A percentile compares a stretch with the other conserved stretches of the same genome.
Evolutionary conservation across 2,329 filamentous ascomycete genomes (phyloP).

Genomic region (Stromatinia cepivora): DNA sequence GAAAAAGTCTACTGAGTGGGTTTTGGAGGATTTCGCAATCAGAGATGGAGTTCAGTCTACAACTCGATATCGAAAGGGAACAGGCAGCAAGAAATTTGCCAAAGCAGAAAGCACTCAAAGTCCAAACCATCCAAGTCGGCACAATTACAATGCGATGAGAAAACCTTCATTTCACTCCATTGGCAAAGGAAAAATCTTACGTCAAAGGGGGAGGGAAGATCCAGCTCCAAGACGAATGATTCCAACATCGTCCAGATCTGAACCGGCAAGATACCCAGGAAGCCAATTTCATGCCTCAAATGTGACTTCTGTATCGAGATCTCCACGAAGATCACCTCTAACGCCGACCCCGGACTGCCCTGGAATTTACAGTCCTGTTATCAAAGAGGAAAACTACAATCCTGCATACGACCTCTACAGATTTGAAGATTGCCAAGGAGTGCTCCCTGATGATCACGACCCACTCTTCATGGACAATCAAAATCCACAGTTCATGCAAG

Average conservation of each 20-base stretch:
- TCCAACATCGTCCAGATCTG: background rate
- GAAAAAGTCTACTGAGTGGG: slow-evolving; percentile 75
- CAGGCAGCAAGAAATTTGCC: slow-evolving; percentile 43
- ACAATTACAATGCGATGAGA: slow-evolving; percentile 11
- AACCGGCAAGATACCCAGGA: background rate
- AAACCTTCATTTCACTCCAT: slow-evolving; percentile 7
- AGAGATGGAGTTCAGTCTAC: slow-evolving; percentile 78
- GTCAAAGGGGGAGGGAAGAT: slow-evolving; percentile 28
- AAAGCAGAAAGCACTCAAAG: slow-evolving; percentile 11
- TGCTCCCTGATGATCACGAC: slow-evolving; percentile 31
- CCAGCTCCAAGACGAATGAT: slow-evolving; percentile 21
- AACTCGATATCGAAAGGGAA: slow-evolving; percentile 69
- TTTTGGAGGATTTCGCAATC: slow-evolving; percentile 69
- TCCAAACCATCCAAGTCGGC: background rate
- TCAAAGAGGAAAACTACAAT: slow-evolving; percentile 28
- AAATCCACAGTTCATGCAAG: slow-evolving; percentile 26
- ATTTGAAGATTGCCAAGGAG: slow-evolving; percentile 36
- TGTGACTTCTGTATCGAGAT: slow-evolving; percentile 6
- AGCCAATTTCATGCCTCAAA: slow-evolving; percentile 18
- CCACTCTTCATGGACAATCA: slow-evolving; percentile 35
- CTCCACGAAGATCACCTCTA: slow-evolving; percentile 26
- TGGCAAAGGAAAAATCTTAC: slow-evolving; percentile 32
- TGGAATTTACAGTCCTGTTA: slow-evolving; percentile 23
- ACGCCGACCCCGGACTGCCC: slow-evolving; percentile 30
- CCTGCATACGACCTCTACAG: slow-evolving; percentile 31